Evolutionary conservation across 2,329 filamentous ascomycete species (phyloP).

Genomic region (Parastagonospora nodorum): DNA sequence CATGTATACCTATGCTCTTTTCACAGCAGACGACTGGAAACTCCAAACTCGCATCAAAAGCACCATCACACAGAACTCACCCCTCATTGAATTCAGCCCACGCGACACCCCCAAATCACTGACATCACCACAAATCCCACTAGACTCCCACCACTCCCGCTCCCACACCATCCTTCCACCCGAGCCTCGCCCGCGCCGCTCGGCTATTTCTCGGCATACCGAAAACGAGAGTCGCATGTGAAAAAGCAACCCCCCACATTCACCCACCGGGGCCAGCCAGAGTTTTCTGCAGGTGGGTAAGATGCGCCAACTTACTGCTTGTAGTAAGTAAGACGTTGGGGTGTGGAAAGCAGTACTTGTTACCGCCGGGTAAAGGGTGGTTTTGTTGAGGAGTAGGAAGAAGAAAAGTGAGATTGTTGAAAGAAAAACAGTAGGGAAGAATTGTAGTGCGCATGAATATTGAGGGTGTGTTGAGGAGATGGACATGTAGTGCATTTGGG

Average conservation of each 20-base stretch:
- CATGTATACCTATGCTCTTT: not conserved
- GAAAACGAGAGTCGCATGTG: not conserved
- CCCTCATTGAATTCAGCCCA: not conserved
- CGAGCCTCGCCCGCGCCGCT: too few species aligned
- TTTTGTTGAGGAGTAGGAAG: not conserved
- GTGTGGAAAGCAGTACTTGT: constrained; percentile 2
- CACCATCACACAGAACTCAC: not conserved
- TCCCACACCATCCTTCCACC: not conserved
- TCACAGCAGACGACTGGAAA: not conserved
- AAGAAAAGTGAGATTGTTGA: not conserved
- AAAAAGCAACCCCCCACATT: not conserved
- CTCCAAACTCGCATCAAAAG: not conserved
- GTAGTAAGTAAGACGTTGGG: not conserved
- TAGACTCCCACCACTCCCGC: not conserved
- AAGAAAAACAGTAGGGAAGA: not conserved
- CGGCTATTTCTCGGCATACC: too few species aligned
- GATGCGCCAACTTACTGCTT: constrained; percentile 1
- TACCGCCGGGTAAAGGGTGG: constrained; percentile 2
- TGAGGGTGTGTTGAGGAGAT: too few species aligned
- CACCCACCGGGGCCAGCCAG: too few species aligned
- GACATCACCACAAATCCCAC: not conserved
- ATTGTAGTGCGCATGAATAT: too few species aligned
- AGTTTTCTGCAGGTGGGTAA: constrained; percentile 2
- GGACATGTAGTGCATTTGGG: too few species aligned
- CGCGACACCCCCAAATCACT: not conserved